Base-by-base conservation (phyloP, 2,329 filamentous ascomycete species). In the Fusarium sp. region DNA sequence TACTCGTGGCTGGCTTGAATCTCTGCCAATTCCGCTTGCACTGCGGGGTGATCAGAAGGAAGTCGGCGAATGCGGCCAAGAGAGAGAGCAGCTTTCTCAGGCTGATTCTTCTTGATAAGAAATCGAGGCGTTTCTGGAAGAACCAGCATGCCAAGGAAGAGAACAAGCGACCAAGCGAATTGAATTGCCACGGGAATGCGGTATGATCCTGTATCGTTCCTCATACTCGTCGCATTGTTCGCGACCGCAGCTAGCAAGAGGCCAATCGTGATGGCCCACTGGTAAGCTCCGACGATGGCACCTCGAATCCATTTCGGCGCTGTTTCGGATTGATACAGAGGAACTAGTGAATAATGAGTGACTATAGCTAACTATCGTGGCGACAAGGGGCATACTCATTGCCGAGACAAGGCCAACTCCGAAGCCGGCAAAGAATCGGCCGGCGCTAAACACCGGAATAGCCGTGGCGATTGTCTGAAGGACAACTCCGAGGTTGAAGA, bases 101-200 rank as follows among this genome's bases (percentile, higher is more conserved):
- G 86, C 70, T 90, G 85, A 64, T 92, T 92, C 82, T 91, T 92
- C 87, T 94, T 94, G 84, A 97, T 93, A 79, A 89, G 96, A 87
- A 92, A 97, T 79, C 94, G 92, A 58, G 94, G 94, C 0, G 94
- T 96, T 82, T 97, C 94, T 67, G 94, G 94, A 9, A 97, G 91
- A 79, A 94, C 83, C 75, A 95, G 82, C 24, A 35, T 36, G 4
- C 51, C 29, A 31, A 44, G 14, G 56, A 84, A 93, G 22, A 97
- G 91, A 73, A 97, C 92, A 44, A 95, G 29, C 57, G 93, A 94
- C 92, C 93, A 97, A 65, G 90, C 83, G 83, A 95, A 93, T 85
- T 97, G 94, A 61, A 97, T 86, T 58, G 46, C 69, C 7, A 61
- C 35, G 0, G 58, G 58, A 16, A 61, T 61, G 8, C 58, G 40